phyloP scores from a whole-genome alignment of 2,329 filamentous ascomycete genomes.

The Pyricularia grisea region DNA sequence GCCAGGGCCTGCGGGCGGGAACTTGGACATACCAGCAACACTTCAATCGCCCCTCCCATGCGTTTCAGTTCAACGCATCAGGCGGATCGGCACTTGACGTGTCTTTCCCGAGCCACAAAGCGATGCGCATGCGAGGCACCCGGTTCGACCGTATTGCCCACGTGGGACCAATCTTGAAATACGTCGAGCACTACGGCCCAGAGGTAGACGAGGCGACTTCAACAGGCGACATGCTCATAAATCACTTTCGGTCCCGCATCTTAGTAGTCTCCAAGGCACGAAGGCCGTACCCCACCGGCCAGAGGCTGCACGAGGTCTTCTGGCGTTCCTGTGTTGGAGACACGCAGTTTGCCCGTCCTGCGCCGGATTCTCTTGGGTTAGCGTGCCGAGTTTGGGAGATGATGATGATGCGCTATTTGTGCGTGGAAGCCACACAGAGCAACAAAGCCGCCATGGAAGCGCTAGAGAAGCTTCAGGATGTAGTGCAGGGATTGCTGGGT shows the following conservation, averaged over 20 bases:
- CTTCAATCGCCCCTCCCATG: neutral
- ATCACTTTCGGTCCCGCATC: neutral
- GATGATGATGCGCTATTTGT: neutral
- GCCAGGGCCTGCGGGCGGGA: neutral
- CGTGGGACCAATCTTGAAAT: neutral
- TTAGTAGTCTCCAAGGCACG: neutral
- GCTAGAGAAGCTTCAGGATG: neutral
- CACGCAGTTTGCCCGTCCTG: neutral
- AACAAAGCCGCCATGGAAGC: neutral
- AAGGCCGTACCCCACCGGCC: neutral
- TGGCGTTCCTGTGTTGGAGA: neutral
- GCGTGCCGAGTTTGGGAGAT: neutral
- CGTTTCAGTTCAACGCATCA: neutral
- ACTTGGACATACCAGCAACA: no score
- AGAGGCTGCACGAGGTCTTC: neutral
- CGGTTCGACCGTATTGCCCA: neutral
- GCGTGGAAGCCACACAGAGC: neutral
- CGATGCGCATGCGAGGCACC: neutral
- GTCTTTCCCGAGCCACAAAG: neutral
- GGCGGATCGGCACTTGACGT: neutral
- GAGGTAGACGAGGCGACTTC: neutral
- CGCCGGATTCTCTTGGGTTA: neutral
- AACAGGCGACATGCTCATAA: neutral
- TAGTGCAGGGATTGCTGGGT: neutral
- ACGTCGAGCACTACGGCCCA: neutral